Base-by-base conservation (phyloP, 73 alveolate genomes). In the Uronychia binucleata region DNA sequence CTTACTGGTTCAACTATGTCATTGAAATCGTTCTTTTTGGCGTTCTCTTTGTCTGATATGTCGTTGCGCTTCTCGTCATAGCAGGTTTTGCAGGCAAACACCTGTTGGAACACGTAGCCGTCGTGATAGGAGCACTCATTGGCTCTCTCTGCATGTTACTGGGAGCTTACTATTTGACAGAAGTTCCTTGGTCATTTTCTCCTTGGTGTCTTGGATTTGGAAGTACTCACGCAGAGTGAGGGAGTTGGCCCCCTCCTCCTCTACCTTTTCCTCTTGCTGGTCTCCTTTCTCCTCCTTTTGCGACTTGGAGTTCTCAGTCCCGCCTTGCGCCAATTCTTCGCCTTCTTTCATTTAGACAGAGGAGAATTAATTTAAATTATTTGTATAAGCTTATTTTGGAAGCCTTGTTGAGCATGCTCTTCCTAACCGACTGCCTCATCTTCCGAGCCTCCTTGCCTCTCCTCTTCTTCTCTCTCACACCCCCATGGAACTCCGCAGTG, bases 21-120 rank as follows among this genome's bases (percentile, higher is more conserved):
- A 19, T 28, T 26, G 1, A 86, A 75, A 28, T 58, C 83, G 26
- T 34, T 77, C 29, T 57, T 75, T 0, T 81, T 57, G 26, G 80
- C 79, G 1, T 57, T 26, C 60, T 34, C 79, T 14, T 30, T 57
- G 60, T 31, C 74, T 13, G 80, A 89, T 28, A 26, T 77, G 14
- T 58, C 11, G 26, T 83, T 34, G 14, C 60, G 30, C 31, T 75
- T 46, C 28, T 88, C 90, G 30, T 28, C 30, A 46, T 88, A 93
- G 92, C 98, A 95, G 0, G 98, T 95, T 58, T 82, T 28, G 88
- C 98, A 95, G 27, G 86, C 32, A 77, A 79, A 95, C 57, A 94
- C 91, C 81, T 90, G 90, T 85, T 95, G 94, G 57, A 87, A 79
- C 26, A 93, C 93, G 91, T 95, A 95, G 14, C 98, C 98, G 57